Evolutionary conservation across 495 filamentous ascomycete species (phyloP).

Genomic region (Trichocladium uniseriatum): DNA sequence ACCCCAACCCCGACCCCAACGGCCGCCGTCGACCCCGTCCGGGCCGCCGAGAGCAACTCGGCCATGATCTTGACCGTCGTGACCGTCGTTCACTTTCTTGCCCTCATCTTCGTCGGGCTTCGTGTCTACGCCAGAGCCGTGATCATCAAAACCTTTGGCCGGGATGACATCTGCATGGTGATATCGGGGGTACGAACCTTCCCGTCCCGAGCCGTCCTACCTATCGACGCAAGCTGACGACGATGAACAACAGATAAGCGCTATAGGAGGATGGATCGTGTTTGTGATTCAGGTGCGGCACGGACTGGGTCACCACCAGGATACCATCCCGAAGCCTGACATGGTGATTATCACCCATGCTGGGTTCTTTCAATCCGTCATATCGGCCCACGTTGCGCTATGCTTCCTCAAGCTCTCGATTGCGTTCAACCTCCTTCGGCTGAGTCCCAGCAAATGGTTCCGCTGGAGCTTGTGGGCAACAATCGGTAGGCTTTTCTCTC

Average conservation of each 20-base stretch:
- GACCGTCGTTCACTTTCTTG: neutral
- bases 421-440: conserved; percentile 17
- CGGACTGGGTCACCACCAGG: conserved; percentile 31
- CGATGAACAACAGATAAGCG: too few relatives aligned
- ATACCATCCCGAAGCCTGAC: conserved; percentile 17
- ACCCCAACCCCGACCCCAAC: too few relatives aligned
- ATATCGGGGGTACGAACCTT: neutral
- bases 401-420: conserved; percentile 35
- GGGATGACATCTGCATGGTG: conserved; percentile 6
- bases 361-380: conserved; percentile 27
- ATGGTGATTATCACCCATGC: conserved; percentile 24
- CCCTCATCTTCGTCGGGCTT: neutral
- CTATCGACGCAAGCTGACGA: too few relatives aligned
- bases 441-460: conserved; percentile 10
- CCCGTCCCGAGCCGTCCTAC: neutral
- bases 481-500: conserved; percentile 7
- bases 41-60: conserved; percentile 10
- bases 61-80: neutral
- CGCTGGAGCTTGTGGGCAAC: conserved; percentile 10
- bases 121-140: conserved; percentile 1
- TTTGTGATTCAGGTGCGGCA: too few relatives aligned
- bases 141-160: conserved; percentile 4
- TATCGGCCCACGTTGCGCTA: conserved; percentile 24
- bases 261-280: too few relatives aligned
- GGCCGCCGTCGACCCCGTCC: neutral